Evolutionary conservation across 768 basidiomycete species (phyloP), one percentile per base, ranked within the genome.

Genomic region (Gymnopilus dilepis): DNA sequence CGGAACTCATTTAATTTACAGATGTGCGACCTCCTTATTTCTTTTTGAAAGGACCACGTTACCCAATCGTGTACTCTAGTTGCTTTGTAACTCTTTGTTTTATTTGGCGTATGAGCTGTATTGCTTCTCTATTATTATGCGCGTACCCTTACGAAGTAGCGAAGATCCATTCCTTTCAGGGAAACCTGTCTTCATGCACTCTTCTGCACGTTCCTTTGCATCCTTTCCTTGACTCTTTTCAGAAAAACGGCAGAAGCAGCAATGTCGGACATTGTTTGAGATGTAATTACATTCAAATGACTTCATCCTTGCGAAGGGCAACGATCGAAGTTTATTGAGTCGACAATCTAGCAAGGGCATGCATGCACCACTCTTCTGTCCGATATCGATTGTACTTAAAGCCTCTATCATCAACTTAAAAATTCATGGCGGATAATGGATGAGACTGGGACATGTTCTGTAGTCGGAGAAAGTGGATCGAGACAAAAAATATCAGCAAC

Each of bases 1-100:
- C 96, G 47, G 96, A 99, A 76, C 88, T 97, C 62, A 97, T 98
- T 71, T 97, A 84, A 56, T 43, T 19, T 34, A 84, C 58, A 45
- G 22, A 43, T 26, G 33, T 6, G 21, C 33, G 40, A 43, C 24
- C 31, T 4, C 40, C 33, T 47, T 30, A 52, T 40, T 62, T 41
- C 51, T 58, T 43, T 61, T 57, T 22, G 56, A 58, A 52, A 48
- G 55, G 41, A 45, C 59, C 24, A 58, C 48, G 41, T 40, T 54
- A 62, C 60, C 61, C 26, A 43, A 58, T 62, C 45, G 38, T 70
- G 68, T 69, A 70, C 50, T 66, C 38, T 69, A 64, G 59, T 38
- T 70, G 62, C 61, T 48, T 40, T 24, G 42, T 53, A 51, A 33
- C 42, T 52, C 34, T 57, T 15, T 33, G 34, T 38, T 38, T 52